These are phyloP conservation scores for Conringia planisiliqua DNA, from an alignment of 345 rosid species.

Conservation along the genomic window DNA sequence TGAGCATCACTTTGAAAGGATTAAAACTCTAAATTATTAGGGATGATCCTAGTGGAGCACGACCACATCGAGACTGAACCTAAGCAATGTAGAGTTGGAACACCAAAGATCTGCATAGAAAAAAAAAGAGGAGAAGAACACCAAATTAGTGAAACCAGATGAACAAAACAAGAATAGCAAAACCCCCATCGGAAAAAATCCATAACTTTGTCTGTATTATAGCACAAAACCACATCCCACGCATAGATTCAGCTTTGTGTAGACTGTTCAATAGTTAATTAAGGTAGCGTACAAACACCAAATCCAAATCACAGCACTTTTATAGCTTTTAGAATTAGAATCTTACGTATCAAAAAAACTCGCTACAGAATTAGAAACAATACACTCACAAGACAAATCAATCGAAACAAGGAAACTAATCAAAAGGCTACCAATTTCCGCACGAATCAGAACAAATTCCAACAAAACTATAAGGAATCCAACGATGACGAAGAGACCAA, in stretches of 20 bases:
- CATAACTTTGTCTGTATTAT: neutral
- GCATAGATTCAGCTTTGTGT: neutral
- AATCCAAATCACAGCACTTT: neutral
- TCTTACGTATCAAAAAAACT: neutral
- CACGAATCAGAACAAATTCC: neutral
- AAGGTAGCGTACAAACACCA: neutral
- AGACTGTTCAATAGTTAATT: neutral
- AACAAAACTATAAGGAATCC: neutral
- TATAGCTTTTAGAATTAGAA: neutral
- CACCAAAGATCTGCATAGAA: constrained; percentile 13
- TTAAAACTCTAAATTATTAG: constrained; percentile 23
- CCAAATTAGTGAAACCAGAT: neutral
- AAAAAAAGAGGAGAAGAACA: neutral
- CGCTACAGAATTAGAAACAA: neutral
- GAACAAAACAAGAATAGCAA: neutral
- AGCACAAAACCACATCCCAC: neutral
- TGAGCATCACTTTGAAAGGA: constrained; percentile 44
- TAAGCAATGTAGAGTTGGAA: neutral
- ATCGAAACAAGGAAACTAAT: constrained; percentile 3
- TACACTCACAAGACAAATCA: neutral
- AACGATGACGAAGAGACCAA: neutral
- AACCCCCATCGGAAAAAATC: neutral
- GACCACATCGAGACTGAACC: constrained; percentile 25
- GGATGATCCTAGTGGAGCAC: constrained; percentile 3
- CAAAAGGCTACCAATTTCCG: neutral